Conservation (phyloP, 208 protist species). For the Zelonia costaricensis region DNA sequence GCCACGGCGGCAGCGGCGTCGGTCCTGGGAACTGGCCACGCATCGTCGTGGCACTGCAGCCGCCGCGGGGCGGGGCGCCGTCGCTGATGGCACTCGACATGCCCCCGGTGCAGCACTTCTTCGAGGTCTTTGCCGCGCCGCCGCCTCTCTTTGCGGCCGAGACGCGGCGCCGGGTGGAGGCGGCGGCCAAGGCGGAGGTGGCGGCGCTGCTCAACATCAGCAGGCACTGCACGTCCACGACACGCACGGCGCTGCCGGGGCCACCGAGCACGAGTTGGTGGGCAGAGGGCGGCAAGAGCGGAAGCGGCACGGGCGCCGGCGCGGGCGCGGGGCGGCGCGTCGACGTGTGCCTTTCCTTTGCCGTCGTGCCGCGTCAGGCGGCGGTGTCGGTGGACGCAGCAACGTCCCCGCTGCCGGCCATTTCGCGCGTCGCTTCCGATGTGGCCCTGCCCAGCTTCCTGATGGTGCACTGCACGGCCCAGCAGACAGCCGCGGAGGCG, state of each 20-base stretch:
- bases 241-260: slow-evolving; percentile 1
- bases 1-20: not conserved
- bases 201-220: slow-evolving; percentile 19
- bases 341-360: slow-evolving; percentile 20
- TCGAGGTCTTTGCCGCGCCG: slow-evolving; percentile 18
- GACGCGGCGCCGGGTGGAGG: slow-evolving; percentile 8
- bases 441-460: slow-evolving; percentile 23
- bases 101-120: slow-evolving; percentile 24
- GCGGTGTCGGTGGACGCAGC: not conserved
- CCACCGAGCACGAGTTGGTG: slow-evolving; percentile 2
- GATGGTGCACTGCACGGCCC: slow-evolving; percentile 35
- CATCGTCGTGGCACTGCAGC: slow-evolving; percentile 20
- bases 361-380: slow-evolving; percentile 8
- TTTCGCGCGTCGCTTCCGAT: slow-evolving; percentile 19
- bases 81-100: slow-evolving; percentile 13
- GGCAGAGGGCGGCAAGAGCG: not conserved
- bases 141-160: slow-evolving; percentile 17
- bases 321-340: not conserved
- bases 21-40: not conserved
- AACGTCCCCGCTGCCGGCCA: not conserved
- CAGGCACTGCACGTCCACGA: slow-evolving; percentile 8
- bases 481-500: slow-evolving; percentile 33
- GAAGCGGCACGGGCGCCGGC: not conserved
- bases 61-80: slow-evolving; percentile 16
- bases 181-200: slow-evolving; percentile 12